Base-by-base conservation (phyloP, 1,284 basidiomycete species). In the Psilocybe mexicana region DNA sequence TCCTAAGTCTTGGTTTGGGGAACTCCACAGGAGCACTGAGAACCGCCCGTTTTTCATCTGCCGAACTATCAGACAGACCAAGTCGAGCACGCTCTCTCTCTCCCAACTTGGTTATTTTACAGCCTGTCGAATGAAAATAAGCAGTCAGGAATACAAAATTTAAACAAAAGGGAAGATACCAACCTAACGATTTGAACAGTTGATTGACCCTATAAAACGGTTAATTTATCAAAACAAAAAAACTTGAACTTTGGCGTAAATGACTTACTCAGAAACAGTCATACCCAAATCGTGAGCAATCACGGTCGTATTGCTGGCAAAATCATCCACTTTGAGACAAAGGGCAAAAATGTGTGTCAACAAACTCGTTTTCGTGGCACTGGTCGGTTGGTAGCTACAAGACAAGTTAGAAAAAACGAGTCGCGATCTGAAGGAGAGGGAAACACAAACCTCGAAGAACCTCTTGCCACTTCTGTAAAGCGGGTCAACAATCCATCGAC, bases 311-410 rank as follows among this genome's bases (percentile, higher is more conserved):
- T 96, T 88, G 1, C 86, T 84, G 0, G 84, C 84, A 67, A 84
- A 96, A 57, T 86, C 82, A 63, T 96, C 93, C 7, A 93, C 70
- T 43, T 83, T 85, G 26, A 96, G 81, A 67, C 88, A 92, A 0
- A 95, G 75, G 0, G 90, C 86, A 63, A 94, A 88, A 68, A 94
- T 82, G 67, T 93, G 84, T 1, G 90, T 84, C 47, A 94, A 72
- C 1, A 96, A 76, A 65, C 83, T 84, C 3, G 87, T 87, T 68
- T 90, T 82, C 38, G 80, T 87, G 55, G 84, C 80, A 3, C 86
- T 79, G 1, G 94, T 96, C 35, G 86, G 76, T 53, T 82, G 78
- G n/a, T 82, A 75, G 59, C 88, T 92, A 65, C 6, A 54, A 49
- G 33, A 44, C 44, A 24, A 54, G 14, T 44, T 42, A 26, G 44